Base-by-base conservation (phyloP, 306 rosid species). In the Castanea crenata region DNA sequence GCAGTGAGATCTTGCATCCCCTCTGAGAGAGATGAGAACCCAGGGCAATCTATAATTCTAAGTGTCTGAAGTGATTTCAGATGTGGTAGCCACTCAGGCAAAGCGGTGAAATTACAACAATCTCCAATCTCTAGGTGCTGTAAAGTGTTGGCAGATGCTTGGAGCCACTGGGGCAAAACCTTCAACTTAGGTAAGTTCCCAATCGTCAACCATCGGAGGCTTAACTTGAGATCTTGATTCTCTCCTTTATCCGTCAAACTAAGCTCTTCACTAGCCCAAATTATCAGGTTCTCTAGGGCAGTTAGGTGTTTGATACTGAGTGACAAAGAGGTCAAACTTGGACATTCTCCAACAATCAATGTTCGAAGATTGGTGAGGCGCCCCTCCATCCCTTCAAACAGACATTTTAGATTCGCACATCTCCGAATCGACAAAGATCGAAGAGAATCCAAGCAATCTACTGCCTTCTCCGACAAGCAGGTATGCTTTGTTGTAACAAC, bases 151-250 rank as follows among this genome's bases (percentile, higher is more conserved):
- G 25, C 6, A 12, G 78, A 76, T 14, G 61, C 78, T 34, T 68
- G 79, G 51, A 86, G 78, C 87, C 84, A 83, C 0, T 16, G 16
- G 27, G 86, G 87, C 52, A 87, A 34, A 6, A 25, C 64, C 6
- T 23, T 35, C 20, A 19, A 34, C 51, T 51, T 3, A 0, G 71
- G 41, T 1, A 81, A n/a, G 20, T 41, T 5, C 0, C 0, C 0
- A 27, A 83, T n/a, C 9, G 0, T 4, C 44, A 81, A 31, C 4
- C 15, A 7, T 29, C 63, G 61, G 20, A 85, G 69, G 49, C 56
- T 62, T 69, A n/a, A 18, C 11, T 5, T 15, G 34, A 59, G 58
- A 11, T 27, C 76, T n/a, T 1, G 69, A 8, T 54, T 51, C 5
- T 64, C 55, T 14, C 21, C 21, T 4, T 23, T 34, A 5, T 34